A percentile compares a stretch with the other conserved stretches of the same genome.
These are phyloP conservation scores for Aspergillus quadrilineatus DNA, from an alignment of 2,329 filamentous ascomycete genomes.

Conservation along the genomic window DNA sequence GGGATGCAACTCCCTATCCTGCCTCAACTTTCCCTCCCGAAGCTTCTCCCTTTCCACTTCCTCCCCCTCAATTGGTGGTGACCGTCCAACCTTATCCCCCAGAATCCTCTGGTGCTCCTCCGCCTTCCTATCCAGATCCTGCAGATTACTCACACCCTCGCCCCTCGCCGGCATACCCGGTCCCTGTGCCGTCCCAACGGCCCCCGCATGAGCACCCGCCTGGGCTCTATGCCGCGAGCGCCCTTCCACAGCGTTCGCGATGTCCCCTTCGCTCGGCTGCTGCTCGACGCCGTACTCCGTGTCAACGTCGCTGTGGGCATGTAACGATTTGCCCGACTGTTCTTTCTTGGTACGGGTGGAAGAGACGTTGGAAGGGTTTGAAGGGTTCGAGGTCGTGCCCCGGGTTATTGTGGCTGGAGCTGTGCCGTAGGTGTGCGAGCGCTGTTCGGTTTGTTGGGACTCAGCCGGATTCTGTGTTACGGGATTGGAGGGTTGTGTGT, in stretches of 20 bases:
- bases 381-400: conserved; percentile 22
- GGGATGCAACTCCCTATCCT: conserved; percentile 31
- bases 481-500: conserved; percentile 35
- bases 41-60: conserved; percentile 27
- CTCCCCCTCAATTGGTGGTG: conserved; percentile 22
- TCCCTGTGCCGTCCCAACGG: conserved; percentile 31
- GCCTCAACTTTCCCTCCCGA: conserved; percentile 28
- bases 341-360: conserved; percentile 19
- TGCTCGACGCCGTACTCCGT: conserved; percentile 38
- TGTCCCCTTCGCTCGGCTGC: conserved; percentile 36
- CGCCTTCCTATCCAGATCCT: conserved; percentile 36
- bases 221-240: conserved; percentile 25
- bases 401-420: conserved; percentile 26
- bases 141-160: conserved; percentile 32
- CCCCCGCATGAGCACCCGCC: conserved; percentile 36
- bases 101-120: conserved; percentile 35
- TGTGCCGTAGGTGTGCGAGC: conserved; percentile 26
- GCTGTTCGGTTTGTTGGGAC: conserved; percentile 8
- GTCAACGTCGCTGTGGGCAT: conserved; percentile 28
- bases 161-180: conserved; percentile 33
- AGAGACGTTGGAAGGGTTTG: conserved; percentile 28
- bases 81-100: conserved; percentile 26
- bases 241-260: conserved; percentile 31
- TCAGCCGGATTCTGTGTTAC: conserved; percentile 31
- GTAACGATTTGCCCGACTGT: neutral